phyloP scores from a whole-genome alignment of 1,284 basidiomycete genomes.

The Inonotus hispidus region DNA sequence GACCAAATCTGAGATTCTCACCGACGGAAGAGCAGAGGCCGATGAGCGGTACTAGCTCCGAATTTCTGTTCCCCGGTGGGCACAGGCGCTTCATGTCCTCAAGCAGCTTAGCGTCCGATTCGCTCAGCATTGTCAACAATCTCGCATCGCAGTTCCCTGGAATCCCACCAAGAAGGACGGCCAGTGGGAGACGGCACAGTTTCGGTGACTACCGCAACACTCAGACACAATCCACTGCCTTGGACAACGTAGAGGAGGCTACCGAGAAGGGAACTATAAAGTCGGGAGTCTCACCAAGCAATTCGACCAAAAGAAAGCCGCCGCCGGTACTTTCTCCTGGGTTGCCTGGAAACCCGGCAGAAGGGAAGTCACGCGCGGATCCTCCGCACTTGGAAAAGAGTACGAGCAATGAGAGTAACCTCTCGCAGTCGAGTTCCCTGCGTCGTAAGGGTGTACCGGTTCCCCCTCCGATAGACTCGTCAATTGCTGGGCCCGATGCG shows the following conservation, averaged over 20 bases:
- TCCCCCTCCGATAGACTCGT: slow-evolving; percentile 17
- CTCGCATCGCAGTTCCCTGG: slow-evolving; percentile 49
- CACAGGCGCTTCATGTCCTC: slow-evolving; percentile 19
- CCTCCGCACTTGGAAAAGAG: not conserved
- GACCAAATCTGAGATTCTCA: slow-evolving; percentile 15
- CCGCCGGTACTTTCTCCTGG: slow-evolving; percentile 3
- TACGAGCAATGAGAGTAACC: not conserved
- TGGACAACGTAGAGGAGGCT: slow-evolving; percentile 7
- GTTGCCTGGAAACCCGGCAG: not conserved
- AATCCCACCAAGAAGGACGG: slow-evolving; percentile 35
- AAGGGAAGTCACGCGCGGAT: not conserved
- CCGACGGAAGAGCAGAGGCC: not conserved
- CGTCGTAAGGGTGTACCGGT: slow-evolving; percentile 10
- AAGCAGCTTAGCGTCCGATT: slow-evolving; percentile 32
- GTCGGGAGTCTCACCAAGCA: slow-evolving; percentile 10
- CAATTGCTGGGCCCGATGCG: slow-evolving; percentile 9
- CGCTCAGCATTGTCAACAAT: slow-evolving; percentile 39
- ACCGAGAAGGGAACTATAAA: slow-evolving; percentile 2
- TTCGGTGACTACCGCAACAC: not conserved
- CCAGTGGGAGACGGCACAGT: not conserved
- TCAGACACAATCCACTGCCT: not conserved
- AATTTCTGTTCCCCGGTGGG: not conserved
- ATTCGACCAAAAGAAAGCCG: slow-evolving; percentile 19
- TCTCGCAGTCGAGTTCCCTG: slow-evolving; percentile 13
- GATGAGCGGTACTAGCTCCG: not conserved